Base-by-base conservation (phyloP, 192 early-diverging fungal species). In the Piromyces sp. region DNA sequence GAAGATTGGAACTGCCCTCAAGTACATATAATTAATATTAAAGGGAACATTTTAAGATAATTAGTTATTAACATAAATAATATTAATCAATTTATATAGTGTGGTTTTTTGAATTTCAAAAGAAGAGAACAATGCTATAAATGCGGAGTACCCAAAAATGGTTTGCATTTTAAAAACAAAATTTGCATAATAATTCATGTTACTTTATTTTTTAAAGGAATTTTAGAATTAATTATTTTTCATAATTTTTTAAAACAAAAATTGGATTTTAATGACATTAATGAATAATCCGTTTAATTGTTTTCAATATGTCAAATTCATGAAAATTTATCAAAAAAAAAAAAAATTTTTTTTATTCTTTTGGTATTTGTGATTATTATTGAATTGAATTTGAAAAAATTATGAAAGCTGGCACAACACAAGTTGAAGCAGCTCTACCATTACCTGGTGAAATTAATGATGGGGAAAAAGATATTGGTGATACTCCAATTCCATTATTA, bases 401-500 rank as follows among this genome's bases (percentile, higher is more conserved):
- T 1, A 9, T 15, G 2, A 40, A 51, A 51, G 42, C 42, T 51
- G 4, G 17, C 17, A 19, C 42, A 22, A 22, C 42, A 22, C 42
- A 51, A 51, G 17, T 51, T 22, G 19, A 16, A 51, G 42, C 42
- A 22, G 17, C 42, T 22, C 13, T 51, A 22, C 42, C 42, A 22
- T 51, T 51, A 22, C 42, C 42, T 22, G 42, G 42, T 5, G 80
- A 78, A 26, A 82, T 91, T 33, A 94, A 94, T 81, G 90, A 91
- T 81, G 93, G 93, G 28, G 58, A 84, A 19, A 83, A 85, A 30
- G 93, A 94, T 83, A 87, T 90, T 26, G 88, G 89, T 13, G 51
- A 82, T 15, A 82, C 84, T 29, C 90, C 89, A n/a, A 86, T 87
- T 51, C 82, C 84, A 30, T 84, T 93, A 16, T 83, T 94, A n/a